These are phyloP conservation scores for Mycosarcoma maydis DNA, from an alignment of 1,284 basidiomycete species.

Conservation along the genomic window DNA sequence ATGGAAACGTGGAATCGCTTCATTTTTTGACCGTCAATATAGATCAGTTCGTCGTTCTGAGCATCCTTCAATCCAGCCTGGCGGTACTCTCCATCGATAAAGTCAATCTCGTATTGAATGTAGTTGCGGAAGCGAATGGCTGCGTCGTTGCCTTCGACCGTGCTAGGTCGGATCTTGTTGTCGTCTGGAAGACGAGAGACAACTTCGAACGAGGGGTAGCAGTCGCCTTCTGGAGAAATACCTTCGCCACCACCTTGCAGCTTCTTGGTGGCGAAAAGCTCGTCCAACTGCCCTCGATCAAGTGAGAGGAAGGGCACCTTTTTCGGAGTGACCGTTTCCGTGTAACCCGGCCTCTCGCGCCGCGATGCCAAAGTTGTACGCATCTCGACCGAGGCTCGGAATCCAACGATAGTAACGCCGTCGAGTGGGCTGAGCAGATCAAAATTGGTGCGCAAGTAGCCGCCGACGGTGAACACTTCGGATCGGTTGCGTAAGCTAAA, in stretches of 20 bases:
- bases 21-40: constrained; percentile 31
- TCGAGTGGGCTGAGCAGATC: constrained; percentile 29
- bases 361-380: constrained; percentile 19
- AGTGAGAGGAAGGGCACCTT: constrained; percentile 21
- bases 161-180: constrained; percentile 26
- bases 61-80: not conserved
- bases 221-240: constrained; percentile 11
- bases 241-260: constrained; percentile 19
- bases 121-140: constrained; percentile 26
- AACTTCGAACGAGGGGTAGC: constrained; percentile 23
- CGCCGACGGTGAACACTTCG: constrained; percentile 33
- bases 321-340: constrained; percentile 15
- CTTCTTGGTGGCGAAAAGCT: constrained; percentile 13
- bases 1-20: constrained; percentile 35
- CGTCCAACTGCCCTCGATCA: constrained; percentile 13
- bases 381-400: constrained; percentile 17
- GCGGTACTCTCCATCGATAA: constrained; percentile 32
- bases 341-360: constrained; percentile 7
- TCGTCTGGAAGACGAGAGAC: constrained; percentile 27
- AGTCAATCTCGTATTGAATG: constrained; percentile 40
- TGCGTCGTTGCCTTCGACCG: constrained; percentile 31
- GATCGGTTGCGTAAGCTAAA: constrained; percentile 21
- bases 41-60: constrained; percentile 16
- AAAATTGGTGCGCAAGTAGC: constrained; percentile 29
- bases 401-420: constrained; percentile 12